Conservation (phyloP, 192 early-diverging fungal species). For the Entrophospora sp. region DNA sequence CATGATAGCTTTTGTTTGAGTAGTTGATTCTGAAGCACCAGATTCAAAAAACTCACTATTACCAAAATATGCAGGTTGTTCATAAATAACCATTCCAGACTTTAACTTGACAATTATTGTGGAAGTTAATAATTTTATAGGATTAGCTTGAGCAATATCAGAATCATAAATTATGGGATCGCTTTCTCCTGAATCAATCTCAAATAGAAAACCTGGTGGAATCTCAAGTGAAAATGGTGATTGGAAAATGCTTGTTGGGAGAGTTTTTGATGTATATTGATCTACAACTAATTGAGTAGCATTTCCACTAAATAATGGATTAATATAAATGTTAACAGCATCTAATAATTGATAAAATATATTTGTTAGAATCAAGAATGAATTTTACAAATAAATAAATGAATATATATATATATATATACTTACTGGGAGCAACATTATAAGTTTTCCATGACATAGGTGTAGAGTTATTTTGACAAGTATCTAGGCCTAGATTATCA, state of each 20-base stretch:
- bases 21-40: background rate
- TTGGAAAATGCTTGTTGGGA: slow-evolving; percentile 5
- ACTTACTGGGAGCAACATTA: slow-evolving; percentile 11
- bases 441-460: slow-evolving; percentile 4
- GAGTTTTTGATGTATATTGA: background rate
- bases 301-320: background rate
- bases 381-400: background rate
- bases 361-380: background rate
- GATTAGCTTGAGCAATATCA: background rate
- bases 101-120: slow-evolving; percentile 5
- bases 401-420: background rate
- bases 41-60: background rate
- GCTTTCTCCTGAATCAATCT: background rate
- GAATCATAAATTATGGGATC: background rate
- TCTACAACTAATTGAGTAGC: background rate
- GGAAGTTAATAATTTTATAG: background rate
- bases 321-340: slow-evolving; percentile 5
- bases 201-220: slow-evolving; percentile 18
- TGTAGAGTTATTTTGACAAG: background rate
- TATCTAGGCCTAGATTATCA: background rate
- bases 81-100: slow-evolving; percentile 11
- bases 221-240: slow-evolving; percentile 15
- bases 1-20: background rate
- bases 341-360: background rate
- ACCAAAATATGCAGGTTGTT: slow-evolving; percentile 15